Percentiles rank a stretch among this genome's conserved stretches.
These are phyloP conservation scores for Peronospora destructor DNA, from an alignment of 352 stramenopile genomes.

Conservation along the genomic window DNA sequence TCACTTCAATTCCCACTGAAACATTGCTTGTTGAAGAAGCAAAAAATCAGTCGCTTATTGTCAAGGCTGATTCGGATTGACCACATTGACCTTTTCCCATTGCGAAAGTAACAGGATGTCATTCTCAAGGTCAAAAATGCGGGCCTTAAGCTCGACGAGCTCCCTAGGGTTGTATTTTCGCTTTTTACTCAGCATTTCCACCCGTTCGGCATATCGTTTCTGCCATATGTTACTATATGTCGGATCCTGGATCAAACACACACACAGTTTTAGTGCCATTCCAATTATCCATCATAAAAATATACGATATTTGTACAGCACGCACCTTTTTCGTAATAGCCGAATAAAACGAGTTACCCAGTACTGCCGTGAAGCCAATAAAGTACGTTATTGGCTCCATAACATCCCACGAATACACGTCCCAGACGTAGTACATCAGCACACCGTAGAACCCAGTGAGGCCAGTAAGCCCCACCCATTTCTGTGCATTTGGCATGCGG, in stretches of 20 bases:
- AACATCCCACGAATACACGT: slow-evolving; percentile 86
- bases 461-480: slow-evolving; percentile 56
- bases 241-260: slow-evolving; percentile 35
- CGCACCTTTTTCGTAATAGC: slow-evolving; percentile 63
- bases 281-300: too few relatives aligned
- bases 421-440: slow-evolving; percentile 79
- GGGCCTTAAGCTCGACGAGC: slow-evolving; percentile 34
- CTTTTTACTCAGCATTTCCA: slow-evolving; percentile 40
- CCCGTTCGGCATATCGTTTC: slow-evolving; percentile 48
- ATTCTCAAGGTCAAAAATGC: slow-evolving; percentile 50
- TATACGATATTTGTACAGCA: neutral
- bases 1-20: neutral
- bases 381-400: slow-evolving; percentile 89
- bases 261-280: too few relatives aligned
- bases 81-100: slow-evolving; percentile 37
- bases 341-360: slow-evolving; percentile 79
- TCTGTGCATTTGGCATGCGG: slow-evolving; percentile 60
- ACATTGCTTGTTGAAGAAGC: slow-evolving; percentile 3
- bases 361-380: slow-evolving; percentile 80
- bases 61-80: slow-evolving; percentile 8
- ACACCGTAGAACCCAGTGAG: slow-evolving; percentile 63
- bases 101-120: slow-evolving; percentile 54
- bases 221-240: slow-evolving; percentile 83
- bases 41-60: neutral
- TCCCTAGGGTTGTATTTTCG: slow-evolving; percentile 45